Conservation (phyloP, 768 basidiomycete genomes). For the Naematelia encephala region DNA sequence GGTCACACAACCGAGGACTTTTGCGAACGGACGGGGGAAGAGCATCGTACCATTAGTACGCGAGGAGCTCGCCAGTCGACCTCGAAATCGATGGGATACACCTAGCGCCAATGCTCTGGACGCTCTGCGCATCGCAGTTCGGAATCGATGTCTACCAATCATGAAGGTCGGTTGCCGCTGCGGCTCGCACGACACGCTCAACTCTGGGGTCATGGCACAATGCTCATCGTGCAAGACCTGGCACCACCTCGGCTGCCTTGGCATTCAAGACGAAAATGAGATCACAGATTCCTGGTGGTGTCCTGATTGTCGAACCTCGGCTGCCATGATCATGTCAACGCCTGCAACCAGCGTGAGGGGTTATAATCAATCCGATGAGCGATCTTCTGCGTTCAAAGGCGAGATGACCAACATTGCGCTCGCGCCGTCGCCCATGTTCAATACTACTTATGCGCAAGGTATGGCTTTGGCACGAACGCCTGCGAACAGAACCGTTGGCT, state of each 20-base stretch:
- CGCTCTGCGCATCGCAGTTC: slow-evolving; percentile 26
- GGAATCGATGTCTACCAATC: slow-evolving; percentile 23
- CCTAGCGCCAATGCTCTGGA: slow-evolving; percentile 6
- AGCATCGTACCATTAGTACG: slow-evolving; percentile 20
- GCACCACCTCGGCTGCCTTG: slow-evolving; percentile 41
- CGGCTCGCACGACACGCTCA: neutral
- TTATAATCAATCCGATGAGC: slow-evolving; percentile 33
- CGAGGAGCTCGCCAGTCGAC: neutral
- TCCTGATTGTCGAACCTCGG: slow-evolving; percentile 15
- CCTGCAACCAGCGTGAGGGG: slow-evolving; percentile 2
- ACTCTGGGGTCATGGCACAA: slow-evolving; percentile 30
- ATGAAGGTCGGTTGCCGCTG: slow-evolving; percentile 3
- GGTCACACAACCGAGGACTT: slow-evolving; percentile 6
- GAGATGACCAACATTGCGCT: slow-evolving; percentile 35
- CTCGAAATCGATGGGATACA: neutral
- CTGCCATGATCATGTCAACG: slow-evolving; percentile 15
- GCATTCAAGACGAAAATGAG: slow-evolving; percentile 29
- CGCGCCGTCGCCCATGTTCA: slow-evolving; percentile 43
- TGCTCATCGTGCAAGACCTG: slow-evolving; percentile 39
- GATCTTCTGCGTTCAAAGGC: slow-evolving; percentile 37
- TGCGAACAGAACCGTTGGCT: slow-evolving; percentile 13
- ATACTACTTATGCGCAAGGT: neutral
- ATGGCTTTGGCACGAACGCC: slow-evolving; percentile 17
- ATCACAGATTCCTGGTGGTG: slow-evolving; percentile 40
- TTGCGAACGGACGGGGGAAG: slow-evolving; percentile 35